Conservation (phyloP, 2,329 filamentous ascomycete species). For the Sarocladium brachiariae region DNA sequence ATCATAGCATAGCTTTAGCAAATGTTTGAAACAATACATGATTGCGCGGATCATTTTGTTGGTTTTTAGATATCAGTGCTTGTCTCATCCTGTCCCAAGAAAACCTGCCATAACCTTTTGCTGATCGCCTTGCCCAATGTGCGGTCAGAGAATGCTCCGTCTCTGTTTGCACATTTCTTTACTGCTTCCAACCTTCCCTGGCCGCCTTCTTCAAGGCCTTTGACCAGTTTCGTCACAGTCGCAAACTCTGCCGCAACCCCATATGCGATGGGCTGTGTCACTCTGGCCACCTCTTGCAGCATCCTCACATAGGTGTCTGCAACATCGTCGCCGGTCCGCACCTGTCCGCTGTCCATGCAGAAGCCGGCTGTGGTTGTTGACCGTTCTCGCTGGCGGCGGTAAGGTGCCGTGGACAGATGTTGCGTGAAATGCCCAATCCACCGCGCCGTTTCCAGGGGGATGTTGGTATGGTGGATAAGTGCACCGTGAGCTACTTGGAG, state of each 20-base stretch:
- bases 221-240: slow-evolving; percentile 50
- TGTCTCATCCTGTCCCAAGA: slow-evolving; percentile 47
- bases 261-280: slow-evolving; percentile 66
- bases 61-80: slow-evolving; percentile 41
- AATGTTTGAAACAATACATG: no score
- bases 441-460: slow-evolving; percentile 57
- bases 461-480: slow-evolving; percentile 62
- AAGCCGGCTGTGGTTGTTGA: slow-evolving; percentile 53
- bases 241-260: slow-evolving; percentile 58
- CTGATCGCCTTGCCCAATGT: slow-evolving; percentile 53
- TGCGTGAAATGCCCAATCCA: slow-evolving; percentile 72
- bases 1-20: no score
- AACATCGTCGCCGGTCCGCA: slow-evolving; percentile 59
- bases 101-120: slow-evolving; percentile 51
- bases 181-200: slow-evolving; percentile 57
- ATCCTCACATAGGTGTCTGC: slow-evolving; percentile 66
- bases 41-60: no score
- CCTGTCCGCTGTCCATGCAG: slow-evolving; percentile 74
- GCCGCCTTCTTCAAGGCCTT: slow-evolving; percentile 51
- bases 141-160: slow-evolving; percentile 49
- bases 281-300: slow-evolving; percentile 66
- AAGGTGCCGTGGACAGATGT: slow-evolving; percentile 70
- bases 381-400: slow-evolving; percentile 49
- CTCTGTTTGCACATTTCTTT: slow-evolving; percentile 47
- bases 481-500: slow-evolving; percentile 62